Evolutionary conservation across 2,329 filamentous ascomycete genomes (phyloP).

Genomic region (Aspergillus sp.): DNA sequence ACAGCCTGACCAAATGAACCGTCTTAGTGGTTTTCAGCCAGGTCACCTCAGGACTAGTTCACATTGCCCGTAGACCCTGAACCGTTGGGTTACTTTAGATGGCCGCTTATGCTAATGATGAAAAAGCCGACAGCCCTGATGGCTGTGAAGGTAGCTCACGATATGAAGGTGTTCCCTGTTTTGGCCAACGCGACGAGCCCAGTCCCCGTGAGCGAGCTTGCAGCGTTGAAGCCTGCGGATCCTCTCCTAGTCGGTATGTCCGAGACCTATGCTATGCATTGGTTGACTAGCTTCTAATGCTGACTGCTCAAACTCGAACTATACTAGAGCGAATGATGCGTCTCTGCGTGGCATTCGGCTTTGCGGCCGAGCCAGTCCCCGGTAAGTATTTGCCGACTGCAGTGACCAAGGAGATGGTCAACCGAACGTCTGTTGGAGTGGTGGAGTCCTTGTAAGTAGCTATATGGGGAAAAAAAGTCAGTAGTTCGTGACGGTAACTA

Average conservation of each 20-base stretch:
- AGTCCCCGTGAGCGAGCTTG: constrained; percentile 20
- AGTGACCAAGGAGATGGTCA: constrained; percentile 21
- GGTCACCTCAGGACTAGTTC: too few relatives aligned
- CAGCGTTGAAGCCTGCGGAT: constrained; percentile 24
- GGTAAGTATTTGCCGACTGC: constrained; percentile 21
- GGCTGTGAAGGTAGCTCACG: constrained; percentile 24
- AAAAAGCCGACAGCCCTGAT: constrained; percentile 22
- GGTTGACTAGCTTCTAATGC: neutral
- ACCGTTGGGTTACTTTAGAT: neutral
- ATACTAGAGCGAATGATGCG: constrained; percentile 27
- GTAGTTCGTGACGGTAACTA: too few relatives aligned
- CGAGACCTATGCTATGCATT: neutral
- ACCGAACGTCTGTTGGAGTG: constrained; percentile 18
- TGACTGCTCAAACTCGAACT: neutral
- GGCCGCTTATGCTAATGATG: neutral
- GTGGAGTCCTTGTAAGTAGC: constrained; percentile 23
- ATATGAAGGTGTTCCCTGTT: constrained; percentile 22
- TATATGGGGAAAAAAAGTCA: too few relatives aligned
- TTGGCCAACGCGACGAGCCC: constrained; percentile 18
- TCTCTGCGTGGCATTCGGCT: constrained; percentile 20
- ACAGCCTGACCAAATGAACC: too few relatives aligned
- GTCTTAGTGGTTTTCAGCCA: too few relatives aligned
- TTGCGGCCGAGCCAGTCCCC: constrained; percentile 18
- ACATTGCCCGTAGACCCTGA: neutral
- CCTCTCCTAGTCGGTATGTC: constrained; percentile 26